These are phyloP conservation scores for Parasarocladium wereldwijsianum DNA, from an alignment of 2,329 filamentous ascomycete species.

Conservation along the genomic window DNA sequence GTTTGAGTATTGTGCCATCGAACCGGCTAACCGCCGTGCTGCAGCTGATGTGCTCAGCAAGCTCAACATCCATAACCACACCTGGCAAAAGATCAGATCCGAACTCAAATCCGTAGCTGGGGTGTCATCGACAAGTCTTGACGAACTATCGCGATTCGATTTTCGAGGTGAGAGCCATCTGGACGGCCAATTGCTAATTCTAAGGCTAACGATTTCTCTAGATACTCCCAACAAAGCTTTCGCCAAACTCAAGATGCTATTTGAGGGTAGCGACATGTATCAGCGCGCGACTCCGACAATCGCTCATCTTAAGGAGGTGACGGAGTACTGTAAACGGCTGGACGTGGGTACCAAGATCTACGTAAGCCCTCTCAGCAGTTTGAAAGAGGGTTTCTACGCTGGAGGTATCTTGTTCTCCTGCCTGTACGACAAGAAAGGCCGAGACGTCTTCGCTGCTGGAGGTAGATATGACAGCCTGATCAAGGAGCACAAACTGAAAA, in stretches of 20 bases:
- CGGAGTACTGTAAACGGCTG: conserved; percentile 62
- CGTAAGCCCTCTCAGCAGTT: conserved; percentile 69
- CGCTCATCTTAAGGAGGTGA: conserved; percentile 65
- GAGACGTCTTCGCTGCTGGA: conserved; percentile 81
- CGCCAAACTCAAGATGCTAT: conserved; percentile 40
- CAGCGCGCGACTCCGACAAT: conserved; percentile 64
- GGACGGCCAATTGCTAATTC: too few relatives aligned
- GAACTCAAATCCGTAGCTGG: conserved; percentile 72
- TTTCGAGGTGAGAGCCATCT: conserved; percentile 49
- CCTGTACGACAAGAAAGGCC: conserved; percentile 69
- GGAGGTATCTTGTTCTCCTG: conserved; percentile 84
- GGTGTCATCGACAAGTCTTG: conserved; percentile 75
- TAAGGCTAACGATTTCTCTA: conserved; percentile 14
- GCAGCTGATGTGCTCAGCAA: conserved; percentile 78
- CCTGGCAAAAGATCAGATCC: conserved; percentile 69
- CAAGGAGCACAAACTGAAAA: conserved; percentile 62
- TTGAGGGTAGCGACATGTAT: conserved; percentile 50
- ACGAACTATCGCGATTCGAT: conserved; percentile 82
- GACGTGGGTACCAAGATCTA: conserved; percentile 66
- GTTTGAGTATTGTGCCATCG: conserved; percentile 81
- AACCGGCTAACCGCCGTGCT: conserved; percentile 47
- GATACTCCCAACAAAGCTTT: conserved; percentile 43
- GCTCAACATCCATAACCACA: conserved; percentile 66
- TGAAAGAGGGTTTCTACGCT: conserved; percentile 83
- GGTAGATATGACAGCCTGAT: conserved; percentile 88